Conservation (phyloP, 1,284 basidiomycete species). For the Boletellus sp. region DNA sequence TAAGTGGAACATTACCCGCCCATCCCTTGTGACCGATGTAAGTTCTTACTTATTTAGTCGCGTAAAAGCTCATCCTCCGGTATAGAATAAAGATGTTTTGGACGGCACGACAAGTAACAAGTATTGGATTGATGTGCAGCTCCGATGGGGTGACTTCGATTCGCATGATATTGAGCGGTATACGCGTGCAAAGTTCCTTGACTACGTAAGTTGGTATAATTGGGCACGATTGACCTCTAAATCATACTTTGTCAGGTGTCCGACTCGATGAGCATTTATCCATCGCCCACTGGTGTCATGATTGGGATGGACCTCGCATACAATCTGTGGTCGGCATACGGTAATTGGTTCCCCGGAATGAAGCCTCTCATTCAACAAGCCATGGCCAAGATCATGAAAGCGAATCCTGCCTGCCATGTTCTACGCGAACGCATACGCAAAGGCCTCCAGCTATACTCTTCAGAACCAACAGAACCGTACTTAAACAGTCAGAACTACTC, state of each 20-base stretch:
- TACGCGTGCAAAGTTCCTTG: constrained; percentile 96
- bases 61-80: constrained; percentile 6
- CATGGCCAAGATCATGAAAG: constrained; percentile 99
- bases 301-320: constrained; percentile 98
- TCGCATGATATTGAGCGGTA: constrained; percentile 98
- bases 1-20: constrained; percentile 98
- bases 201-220: constrained; percentile 60
- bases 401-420: constrained; percentile 97
- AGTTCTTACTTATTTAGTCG: constrained; percentile 25
- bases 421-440: constrained; percentile 98
- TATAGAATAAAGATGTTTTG: constrained; percentile 86
- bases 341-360: constrained; percentile 99
- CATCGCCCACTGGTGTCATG: constrained; percentile 96
- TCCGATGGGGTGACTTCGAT: constrained; percentile 99
- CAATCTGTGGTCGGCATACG: constrained; percentile 98
- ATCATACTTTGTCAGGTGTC: constrained; percentile 56
- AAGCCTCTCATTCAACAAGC: constrained; percentile 98
- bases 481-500: constrained; percentile 98
- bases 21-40: constrained; percentile 92
- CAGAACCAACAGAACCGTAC: constrained; percentile 98
- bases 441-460: constrained; percentile 97
- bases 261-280: constrained; percentile 97
- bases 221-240: neutral
- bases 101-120: constrained; percentile 98
- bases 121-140: constrained; percentile 98